A percentile compares a stretch with the other conserved stretches of the same genome.
Evolutionary conservation across 495 filamentous ascomycete genomes (phyloP).

Genomic region (Lepraria neglecta): DNA sequence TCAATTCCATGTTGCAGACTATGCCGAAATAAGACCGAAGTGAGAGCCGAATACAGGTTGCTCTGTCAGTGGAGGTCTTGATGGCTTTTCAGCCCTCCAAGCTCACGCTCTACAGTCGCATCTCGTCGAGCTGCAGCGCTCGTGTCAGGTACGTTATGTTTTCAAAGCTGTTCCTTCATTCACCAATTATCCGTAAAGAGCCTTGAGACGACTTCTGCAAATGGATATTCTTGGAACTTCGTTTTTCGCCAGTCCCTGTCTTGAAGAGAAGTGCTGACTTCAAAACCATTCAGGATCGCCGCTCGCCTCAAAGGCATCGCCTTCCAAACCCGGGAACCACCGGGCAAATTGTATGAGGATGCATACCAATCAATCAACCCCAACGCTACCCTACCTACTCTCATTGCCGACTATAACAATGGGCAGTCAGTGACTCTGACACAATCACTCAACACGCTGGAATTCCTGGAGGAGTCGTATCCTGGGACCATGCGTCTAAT

Average conservation of each 20-base stretch:
- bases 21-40: too few species aligned
- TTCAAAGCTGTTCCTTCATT: too few species aligned
- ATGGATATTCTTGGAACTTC: too few species aligned
- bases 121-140: not conserved
- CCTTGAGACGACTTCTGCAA: too few species aligned
- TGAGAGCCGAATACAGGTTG: not conserved
- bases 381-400: not conserved
- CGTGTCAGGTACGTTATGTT: not conserved
- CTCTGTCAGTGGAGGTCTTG: not conserved
- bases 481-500: not conserved
- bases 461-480: not conserved
- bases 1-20: not conserved
- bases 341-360: not conserved
- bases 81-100: not conserved
- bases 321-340: not conserved
- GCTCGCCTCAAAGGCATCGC: slow-evolving; percentile 8
- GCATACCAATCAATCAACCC: not conserved
- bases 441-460: not conserved
- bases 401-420: not conserved
- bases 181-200: too few species aligned
- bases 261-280: too few species aligned
- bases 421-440: not conserved
- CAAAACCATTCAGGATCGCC: not conserved
- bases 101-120: not conserved
- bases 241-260: too few species aligned